Conservation (phyloP, 2,329 filamentous ascomycete genomes). For the Parastagonospora avenae region DNA sequence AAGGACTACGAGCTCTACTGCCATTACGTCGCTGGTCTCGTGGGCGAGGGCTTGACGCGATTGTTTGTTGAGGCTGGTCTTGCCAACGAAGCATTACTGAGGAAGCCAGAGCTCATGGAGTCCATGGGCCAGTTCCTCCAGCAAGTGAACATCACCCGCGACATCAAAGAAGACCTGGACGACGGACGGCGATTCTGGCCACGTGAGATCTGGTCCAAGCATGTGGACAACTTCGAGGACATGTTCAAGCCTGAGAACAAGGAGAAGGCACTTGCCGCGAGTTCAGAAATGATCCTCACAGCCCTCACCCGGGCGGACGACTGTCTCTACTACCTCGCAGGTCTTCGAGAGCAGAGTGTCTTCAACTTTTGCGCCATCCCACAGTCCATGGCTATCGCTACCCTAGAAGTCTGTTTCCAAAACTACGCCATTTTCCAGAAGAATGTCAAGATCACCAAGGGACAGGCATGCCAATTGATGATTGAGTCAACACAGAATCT, state of each 20-base stretch:
- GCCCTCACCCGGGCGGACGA: slow-evolving; percentile 86
- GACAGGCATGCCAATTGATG: slow-evolving; percentile 91
- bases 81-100: slow-evolving; percentile 81
- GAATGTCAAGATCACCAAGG: slow-evolving; percentile 97
- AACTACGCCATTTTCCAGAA: slow-evolving; percentile 84
- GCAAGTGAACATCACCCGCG: slow-evolving; percentile 98
- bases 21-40: slow-evolving; percentile 97
- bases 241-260: slow-evolving; percentile 82
- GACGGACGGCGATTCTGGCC: slow-evolving; percentile 94
- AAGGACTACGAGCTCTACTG: slow-evolving; percentile 96
- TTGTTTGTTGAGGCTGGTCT: slow-evolving; percentile 87
- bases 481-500: slow-evolving; percentile 90
- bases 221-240: slow-evolving; percentile 88
- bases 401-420: slow-evolving; percentile 87
- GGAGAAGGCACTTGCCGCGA: slow-evolving; percentile 79
- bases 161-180: slow-evolving; percentile 85
- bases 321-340: slow-evolving; percentile 97
- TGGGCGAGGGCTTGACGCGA: slow-evolving; percentile 89
- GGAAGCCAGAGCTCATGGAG: slow-evolving; percentile 81
- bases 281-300: slow-evolving; percentile 92
- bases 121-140: slow-evolving; percentile 98
- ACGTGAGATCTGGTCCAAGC: slow-evolving; percentile 94
- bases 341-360: slow-evolving; percentile 90
- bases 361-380: slow-evolving; percentile 99
- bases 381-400: slow-evolving; percentile 96